Base-by-base conservation (phyloP, 1,284 basidiomycete species). In the Ganoderma boninense region DNA sequence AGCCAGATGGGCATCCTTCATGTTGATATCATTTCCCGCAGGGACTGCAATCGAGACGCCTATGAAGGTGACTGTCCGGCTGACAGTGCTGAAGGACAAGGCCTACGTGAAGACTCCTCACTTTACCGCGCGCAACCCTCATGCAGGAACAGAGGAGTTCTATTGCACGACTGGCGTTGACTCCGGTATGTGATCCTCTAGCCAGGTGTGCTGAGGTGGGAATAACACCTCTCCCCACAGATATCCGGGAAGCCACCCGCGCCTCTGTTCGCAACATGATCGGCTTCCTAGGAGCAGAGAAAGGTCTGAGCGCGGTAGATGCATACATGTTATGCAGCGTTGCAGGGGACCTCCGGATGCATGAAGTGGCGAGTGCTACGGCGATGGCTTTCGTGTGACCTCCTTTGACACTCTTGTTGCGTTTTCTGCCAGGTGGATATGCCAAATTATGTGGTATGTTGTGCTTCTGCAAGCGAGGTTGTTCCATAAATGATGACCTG, bases 241-340 rank as follows among this genome's bases (percentile, higher is more conserved):
- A 90, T 72, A 82, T 90, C 62, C 83, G 83, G 18, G 85, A 87
- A 69, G 89, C 89, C 7, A 84, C 87, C 0, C 85, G 87, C 23
- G 80, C 84, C 20, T 88, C 89, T 6, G 86, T 87, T 11, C 84
- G 87, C 26, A 79, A 85, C 68, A 90, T 90, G 89, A 89, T 91
- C 62, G 77, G 81, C 5, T 87, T 85, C 74, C 78, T 90, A 8
- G 76, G 75, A 7, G 80, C 77, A 0, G 85, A 87, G 70, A 80
- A 86, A 68, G 79, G 80, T 4, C 74, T 90, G 46, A 76, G 77
- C 35, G 75, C 82, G 11, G 81, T 82, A 4, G 86, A 86, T 2
- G 88, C 87, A 32, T 90, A 90, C 72, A 89, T 90, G 81, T 80
- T 90, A 0, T 90, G 89, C 75, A 90, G 89, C 73, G 86, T 90